phyloP scores from a whole-genome alignment of 345 rosid species.

The Acer negundo region DNA sequence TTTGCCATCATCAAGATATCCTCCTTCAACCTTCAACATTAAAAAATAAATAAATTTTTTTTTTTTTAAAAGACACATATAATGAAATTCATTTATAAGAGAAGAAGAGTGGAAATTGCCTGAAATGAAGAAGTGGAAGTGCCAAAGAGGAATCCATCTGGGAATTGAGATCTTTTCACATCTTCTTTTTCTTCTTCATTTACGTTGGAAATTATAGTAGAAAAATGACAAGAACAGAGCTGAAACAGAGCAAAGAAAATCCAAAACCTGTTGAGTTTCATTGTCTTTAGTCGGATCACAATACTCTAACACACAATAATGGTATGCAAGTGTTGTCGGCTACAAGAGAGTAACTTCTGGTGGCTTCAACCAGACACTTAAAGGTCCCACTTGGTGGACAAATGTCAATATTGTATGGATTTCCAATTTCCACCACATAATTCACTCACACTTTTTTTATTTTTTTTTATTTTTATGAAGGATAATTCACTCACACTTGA shows the following conservation, averaged over 20 bases:
- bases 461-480: too few relatives aligned
- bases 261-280: not conserved
- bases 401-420: too few relatives aligned
- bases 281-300: not conserved
- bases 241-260: not conserved
- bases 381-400: too few relatives aligned
- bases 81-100: not conserved
- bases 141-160: conserved; percentile 32
- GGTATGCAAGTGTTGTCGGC: too few relatives aligned
- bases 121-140: conserved; percentile 15
- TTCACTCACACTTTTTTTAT: too few relatives aligned
- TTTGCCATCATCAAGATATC: conserved; percentile 48
- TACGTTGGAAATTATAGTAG: not conserved
- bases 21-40: conserved; percentile 51
- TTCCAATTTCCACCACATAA: too few relatives aligned
- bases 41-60: not conserved
- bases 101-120: not conserved
- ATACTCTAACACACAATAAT: too few relatives aligned
- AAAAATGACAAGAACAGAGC: not conserved
- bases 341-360: too few relatives aligned
- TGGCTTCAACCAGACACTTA: too few relatives aligned
- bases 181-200: conserved; percentile 16
- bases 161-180: conserved; percentile 24
- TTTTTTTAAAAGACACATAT: too few relatives aligned
- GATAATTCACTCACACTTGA: too few relatives aligned